Evolutionary conservation across 176 grass and related monocot species (phyloP).

Genomic region (Aegilops longissima): DNA sequence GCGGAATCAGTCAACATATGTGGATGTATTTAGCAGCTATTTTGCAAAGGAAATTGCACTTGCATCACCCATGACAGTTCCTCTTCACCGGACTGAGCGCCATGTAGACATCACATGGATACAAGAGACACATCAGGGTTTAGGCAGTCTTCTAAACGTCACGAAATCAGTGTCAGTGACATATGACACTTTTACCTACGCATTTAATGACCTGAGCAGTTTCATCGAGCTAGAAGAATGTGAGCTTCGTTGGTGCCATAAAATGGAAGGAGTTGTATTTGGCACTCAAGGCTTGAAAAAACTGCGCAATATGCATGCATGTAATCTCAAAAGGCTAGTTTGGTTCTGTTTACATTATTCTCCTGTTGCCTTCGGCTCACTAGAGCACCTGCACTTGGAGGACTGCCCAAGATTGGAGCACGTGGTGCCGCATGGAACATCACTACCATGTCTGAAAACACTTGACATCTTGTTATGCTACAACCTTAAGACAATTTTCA

Average conservation of each 20-base stretch:
- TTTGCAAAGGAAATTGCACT: not conserved
- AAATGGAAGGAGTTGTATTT: not conserved
- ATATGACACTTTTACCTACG: too few relatives aligned
- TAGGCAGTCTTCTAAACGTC: too few relatives aligned
- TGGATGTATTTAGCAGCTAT: fast-evolving
- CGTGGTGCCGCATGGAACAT: fast-evolving
- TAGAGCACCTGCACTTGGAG: slow-evolving; percentile 14
- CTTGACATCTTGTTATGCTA: slow-evolving; percentile 26
- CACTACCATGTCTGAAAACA: not conserved
- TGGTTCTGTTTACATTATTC: too few relatives aligned
- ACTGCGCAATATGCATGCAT: not conserved
- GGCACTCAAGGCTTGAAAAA: fast-evolving
- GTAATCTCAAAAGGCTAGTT: too few relatives aligned
- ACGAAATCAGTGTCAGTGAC: too few relatives aligned
- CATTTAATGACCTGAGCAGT: fast-evolving
- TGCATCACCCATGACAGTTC: too few relatives aligned
- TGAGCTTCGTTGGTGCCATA: too few relatives aligned
- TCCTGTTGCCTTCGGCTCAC: too few relatives aligned
- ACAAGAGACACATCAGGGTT: too few relatives aligned
- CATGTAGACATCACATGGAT: too few relatives aligned
- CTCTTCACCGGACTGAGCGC: too few relatives aligned
- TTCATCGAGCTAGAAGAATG: too few relatives aligned
- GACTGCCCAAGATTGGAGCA: slow-evolving; percentile 10
- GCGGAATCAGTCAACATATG: not conserved
- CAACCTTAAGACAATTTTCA: slow-evolving; percentile 24